phyloP scores from a whole-genome alignment of 2,329 filamentous ascomycete species.

The Zymoseptoria tritici region DNA sequence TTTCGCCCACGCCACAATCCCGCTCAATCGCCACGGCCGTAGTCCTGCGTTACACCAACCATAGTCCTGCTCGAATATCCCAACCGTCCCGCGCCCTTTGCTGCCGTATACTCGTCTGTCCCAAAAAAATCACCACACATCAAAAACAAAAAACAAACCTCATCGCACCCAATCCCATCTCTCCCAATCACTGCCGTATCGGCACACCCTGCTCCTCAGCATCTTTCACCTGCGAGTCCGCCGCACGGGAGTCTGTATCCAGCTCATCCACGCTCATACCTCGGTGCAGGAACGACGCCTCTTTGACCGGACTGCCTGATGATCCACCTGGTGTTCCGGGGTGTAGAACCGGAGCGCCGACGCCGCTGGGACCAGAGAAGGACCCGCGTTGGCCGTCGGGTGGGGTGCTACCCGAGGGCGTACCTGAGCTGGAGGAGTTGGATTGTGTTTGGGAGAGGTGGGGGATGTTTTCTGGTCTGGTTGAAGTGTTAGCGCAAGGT shows the following conservation, averaged over 20 bases:
- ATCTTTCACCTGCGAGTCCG: not conserved
- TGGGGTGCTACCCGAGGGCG: not conserved
- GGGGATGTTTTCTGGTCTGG: conserved; percentile 32
- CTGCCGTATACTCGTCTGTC: not conserved
- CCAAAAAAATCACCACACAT: not conserved
- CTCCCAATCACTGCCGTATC: not conserved
- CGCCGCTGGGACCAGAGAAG: conserved; percentile 18
- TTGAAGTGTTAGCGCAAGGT: conserved; percentile 4
- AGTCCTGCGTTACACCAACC: not conserved
- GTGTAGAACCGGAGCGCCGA: conserved; percentile 20
- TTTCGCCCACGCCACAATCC: not conserved
- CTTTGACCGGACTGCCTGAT: conserved; percentile 78
- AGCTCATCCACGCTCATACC: conserved; percentile 66
- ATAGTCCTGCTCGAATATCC: not conserved
- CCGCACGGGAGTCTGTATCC: not conserved
- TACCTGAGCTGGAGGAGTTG: conserved; percentile 13
- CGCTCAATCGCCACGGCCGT: not conserved
- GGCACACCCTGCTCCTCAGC: not conserved
- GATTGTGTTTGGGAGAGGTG: conserved; percentile 28
- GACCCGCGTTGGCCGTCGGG: conserved; percentile 14
- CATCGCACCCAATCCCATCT: not conserved
- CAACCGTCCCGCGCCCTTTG: not conserved
- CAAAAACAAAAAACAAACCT: not conserved
- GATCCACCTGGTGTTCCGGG: conserved; percentile 40
- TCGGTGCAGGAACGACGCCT: conserved; percentile 77